phyloP scores from a whole-genome alignment of 192 early-diverging fungal species.

The Allomyces macrogynus region DNA sequence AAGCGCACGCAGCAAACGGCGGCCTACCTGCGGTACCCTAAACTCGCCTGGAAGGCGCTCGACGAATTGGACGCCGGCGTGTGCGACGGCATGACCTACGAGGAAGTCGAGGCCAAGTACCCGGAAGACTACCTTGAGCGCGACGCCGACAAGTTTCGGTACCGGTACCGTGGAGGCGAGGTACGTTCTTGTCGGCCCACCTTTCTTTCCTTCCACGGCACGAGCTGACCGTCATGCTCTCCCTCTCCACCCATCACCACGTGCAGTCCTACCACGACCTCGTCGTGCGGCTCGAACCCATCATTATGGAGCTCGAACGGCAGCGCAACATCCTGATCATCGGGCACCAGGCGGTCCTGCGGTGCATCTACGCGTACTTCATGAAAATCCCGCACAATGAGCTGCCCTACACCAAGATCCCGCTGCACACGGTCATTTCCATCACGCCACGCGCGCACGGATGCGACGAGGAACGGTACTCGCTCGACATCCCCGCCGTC shows the following conservation, averaged over 20 bases:
- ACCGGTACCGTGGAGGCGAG: conserved; percentile 61
- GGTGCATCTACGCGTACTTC: conserved; percentile 97
- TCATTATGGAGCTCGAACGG: conserved; percentile 97
- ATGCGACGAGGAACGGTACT: conserved; percentile 82
- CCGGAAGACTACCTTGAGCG: conserved; percentile 86
- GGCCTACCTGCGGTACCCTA: conserved; percentile 55
- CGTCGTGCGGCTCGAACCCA: conserved; percentile 85
- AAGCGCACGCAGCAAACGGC: conserved; percentile 83
- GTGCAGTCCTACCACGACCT: conserved; percentile 74
- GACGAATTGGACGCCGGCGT: conserved; percentile 94
- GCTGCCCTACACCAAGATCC: conserved; percentile 96
- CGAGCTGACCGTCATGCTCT: neutral
- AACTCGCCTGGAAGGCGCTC: conserved; percentile 89
- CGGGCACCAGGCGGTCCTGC: conserved; percentile 92
- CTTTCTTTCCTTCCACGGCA: neutral
- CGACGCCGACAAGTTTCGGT: conserved; percentile 92
- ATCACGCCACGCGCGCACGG: conserved; percentile 91
- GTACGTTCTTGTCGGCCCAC: conserved; percentile 2
- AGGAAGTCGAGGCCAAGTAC: conserved; percentile 83
- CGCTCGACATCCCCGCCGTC: conserved; percentile 91
- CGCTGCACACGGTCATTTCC: conserved; percentile 91
- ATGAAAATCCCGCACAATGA: conserved; percentile 82
- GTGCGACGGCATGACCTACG: conserved; percentile 98
- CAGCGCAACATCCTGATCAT: conserved; percentile 91
- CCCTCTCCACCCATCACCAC: neutral